Conservation (phyloP, 306 rosid genomes). For the Arachis hypogaea region DNA sequence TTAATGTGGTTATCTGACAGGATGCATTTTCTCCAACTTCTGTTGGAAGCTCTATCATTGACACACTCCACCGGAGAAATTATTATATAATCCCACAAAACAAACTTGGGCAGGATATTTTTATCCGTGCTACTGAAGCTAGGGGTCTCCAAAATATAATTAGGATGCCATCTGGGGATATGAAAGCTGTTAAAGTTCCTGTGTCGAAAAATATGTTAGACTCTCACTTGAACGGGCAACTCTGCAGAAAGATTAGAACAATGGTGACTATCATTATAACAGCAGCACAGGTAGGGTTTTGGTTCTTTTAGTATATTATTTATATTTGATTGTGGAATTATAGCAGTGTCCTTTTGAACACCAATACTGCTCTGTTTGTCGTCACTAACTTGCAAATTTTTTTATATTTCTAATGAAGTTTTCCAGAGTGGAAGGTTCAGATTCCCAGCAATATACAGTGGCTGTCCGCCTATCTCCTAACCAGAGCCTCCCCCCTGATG, state of each 20-base stretch:
- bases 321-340: constrained; percentile 29
- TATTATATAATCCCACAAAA: constrained; percentile 86
- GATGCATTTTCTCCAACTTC: constrained; percentile 68
- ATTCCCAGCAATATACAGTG: constrained; percentile 70
- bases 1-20: constrained; percentile 43
- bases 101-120: constrained; percentile 96
- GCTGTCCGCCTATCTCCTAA: constrained; percentile 76
- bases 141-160: constrained; percentile 72
- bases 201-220: constrained; percentile 90
- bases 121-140: constrained; percentile 85
- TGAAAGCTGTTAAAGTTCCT: constrained; percentile 89
- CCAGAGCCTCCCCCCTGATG: constrained; percentile 47
- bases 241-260: constrained; percentile 58
- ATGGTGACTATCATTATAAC: constrained; percentile 75
- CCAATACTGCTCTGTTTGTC: constrained; percentile 9
- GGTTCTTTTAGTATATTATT: constrained; percentile 10
- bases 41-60: constrained; percentile 59
- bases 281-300: constrained; percentile 72
- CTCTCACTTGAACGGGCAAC: constrained; percentile 77
- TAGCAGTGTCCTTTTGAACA: background rate
- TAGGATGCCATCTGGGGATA: constrained; percentile 90
- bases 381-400: constrained; percentile 17
- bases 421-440: constrained; percentile 64
- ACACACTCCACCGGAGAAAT: constrained; percentile 61
- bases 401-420: constrained; percentile 58